Evolutionary conservation across 768 basidiomycete species (phyloP).

Genomic region (Suillus bovinus): DNA sequence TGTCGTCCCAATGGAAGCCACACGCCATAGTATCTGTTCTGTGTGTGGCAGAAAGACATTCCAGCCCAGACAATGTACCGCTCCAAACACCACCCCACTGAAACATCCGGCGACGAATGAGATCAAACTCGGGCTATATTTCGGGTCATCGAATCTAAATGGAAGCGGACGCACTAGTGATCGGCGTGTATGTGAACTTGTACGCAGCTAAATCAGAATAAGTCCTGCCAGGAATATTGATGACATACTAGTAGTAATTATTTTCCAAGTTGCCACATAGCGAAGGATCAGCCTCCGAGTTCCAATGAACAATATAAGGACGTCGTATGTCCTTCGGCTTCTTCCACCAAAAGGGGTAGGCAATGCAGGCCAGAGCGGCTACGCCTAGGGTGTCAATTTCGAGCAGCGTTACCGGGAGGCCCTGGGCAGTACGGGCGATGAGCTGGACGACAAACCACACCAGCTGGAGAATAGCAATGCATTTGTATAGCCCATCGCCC

Average conservation of each 20-base stretch:
- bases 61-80: not conserved
- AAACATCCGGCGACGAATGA: no score
- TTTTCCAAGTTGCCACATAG: not conserved
- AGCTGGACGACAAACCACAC: constrained; percentile 34
- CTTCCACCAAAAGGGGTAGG: constrained; percentile 36
- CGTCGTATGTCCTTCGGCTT: constrained; percentile 31
- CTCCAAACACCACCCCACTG: not conserved
- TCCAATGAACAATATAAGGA: constrained; percentile 11
- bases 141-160: no score
- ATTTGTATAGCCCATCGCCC: constrained; percentile 31
- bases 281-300: not conserved
- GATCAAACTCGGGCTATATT: no score
- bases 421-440: constrained; percentile 21
- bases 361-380: constrained; percentile 27
- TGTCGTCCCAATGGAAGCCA: no score
- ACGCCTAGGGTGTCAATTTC: constrained; percentile 35
- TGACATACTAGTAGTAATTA: not conserved
- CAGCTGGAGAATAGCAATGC: constrained; percentile 32
- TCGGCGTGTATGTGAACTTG: no score
- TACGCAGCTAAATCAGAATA: not conserved
- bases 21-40: no score
- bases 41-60: no score
- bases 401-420: constrained; percentile 31
- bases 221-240: not conserved
- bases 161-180: no score